Evolutionary conservation across 352 stramenopile genomes (phyloP).

Genomic region (Blastocystis sp.): DNA sequence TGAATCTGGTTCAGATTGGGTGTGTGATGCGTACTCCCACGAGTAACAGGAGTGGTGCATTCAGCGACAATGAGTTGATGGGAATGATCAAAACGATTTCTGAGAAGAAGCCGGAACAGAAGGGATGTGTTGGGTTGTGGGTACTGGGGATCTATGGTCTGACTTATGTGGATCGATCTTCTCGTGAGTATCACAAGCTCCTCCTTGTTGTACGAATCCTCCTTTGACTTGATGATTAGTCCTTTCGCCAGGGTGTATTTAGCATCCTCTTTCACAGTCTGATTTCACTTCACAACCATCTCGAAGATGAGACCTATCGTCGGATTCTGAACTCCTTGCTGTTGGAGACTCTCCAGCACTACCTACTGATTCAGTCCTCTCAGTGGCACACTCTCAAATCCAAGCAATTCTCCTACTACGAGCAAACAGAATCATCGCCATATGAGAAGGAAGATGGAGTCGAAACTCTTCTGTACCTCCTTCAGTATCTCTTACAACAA

Average conservation of each 20-base stretch:
- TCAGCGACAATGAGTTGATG: neutral
- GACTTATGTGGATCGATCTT: neutral
- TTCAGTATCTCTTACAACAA: constrained; percentile 24
- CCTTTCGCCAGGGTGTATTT: neutral
- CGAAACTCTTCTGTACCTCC: constrained; percentile 32
- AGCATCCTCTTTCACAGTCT: neutral
- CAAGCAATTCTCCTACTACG: constrained; percentile 45
- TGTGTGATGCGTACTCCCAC: neutral
- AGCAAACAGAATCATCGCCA: neutral
- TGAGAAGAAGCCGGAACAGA: neutral
- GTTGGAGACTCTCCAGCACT: neutral
- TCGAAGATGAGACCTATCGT: neutral
- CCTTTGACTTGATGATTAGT: neutral
- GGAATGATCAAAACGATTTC: neutral
- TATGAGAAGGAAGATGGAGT: constrained; percentile 27
- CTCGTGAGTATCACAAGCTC: neutral
- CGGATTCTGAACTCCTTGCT: neutral
- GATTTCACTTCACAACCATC: neutral
- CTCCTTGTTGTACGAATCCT: neutral
- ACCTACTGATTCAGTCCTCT: constrained; percentile 18
- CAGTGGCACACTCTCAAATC: constrained; percentile 60
- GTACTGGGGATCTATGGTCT: constrained; percentile 9
- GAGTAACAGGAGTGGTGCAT: neutral
- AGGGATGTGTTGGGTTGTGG: neutral
- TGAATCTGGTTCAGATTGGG: neutral